Conservation (phyloP, 2,329 filamentous ascomycete species). For the Calonectria hawksworthii region DNA sequence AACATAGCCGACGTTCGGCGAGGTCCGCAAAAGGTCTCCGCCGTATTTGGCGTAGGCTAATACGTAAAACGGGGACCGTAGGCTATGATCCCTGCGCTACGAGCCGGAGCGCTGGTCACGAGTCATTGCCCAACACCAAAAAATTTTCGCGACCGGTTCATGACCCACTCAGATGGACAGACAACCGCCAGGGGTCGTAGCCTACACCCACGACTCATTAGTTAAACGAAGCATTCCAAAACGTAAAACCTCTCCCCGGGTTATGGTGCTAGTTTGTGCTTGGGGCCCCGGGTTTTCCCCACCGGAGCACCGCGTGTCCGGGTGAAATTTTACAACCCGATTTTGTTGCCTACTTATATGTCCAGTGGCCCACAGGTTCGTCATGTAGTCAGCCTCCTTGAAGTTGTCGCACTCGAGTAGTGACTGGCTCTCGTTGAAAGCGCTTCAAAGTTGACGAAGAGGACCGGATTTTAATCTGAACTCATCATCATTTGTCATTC, state of each 20-base stretch:
- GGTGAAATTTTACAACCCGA: not conserved
- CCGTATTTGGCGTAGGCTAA: not conserved
- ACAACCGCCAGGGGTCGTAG: not conserved
- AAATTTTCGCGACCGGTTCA: not conserved
- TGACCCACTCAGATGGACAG: not conserved
- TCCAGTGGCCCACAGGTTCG: not conserved
- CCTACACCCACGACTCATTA: not conserved
- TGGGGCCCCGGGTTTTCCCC: constrained; percentile 9
- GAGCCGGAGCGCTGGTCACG: not conserved
- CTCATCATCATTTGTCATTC: not conserved
- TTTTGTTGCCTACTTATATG: not conserved
- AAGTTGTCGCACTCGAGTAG: not conserved
- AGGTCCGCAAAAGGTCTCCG: not conserved
- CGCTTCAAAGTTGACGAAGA: not conserved
- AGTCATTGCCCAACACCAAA: not conserved
- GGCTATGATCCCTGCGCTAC: not conserved
- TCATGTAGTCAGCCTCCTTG: not conserved
- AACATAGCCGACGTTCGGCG: not conserved
- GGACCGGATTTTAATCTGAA: too few species aligned
- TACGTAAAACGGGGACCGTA: constrained; percentile 15
- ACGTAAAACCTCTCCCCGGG: not conserved
- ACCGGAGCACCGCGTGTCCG: not conserved
- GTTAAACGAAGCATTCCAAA: not conserved
- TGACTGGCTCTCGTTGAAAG: not conserved
- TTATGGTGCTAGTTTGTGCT: constrained; percentile 1